Conservation (phyloP, 2,329 filamentous ascomycete genomes). For the Acrodontium crateriforme region DNA sequence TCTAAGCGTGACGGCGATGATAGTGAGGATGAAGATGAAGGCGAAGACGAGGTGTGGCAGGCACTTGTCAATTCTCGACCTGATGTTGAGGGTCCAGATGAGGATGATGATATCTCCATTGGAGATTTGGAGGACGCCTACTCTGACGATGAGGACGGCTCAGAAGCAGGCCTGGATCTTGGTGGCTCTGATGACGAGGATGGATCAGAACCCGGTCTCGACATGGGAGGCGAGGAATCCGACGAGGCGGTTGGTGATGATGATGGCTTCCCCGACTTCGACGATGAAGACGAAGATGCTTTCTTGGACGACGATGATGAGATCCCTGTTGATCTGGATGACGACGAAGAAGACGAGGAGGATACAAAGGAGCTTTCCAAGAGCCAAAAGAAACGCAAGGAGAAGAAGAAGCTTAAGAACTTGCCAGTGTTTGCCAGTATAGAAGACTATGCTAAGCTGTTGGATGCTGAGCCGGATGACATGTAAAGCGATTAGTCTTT, state of each 20-base stretch:
- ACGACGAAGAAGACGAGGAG: constrained; percentile 32
- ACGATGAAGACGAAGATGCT: constrained; percentile 29
- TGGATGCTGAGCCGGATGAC: constrained; percentile 15
- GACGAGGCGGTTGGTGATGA: constrained; percentile 41
- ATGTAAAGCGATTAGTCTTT: too few species aligned
- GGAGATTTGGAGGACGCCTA: constrained; percentile 28
- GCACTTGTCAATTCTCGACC: constrained; percentile 71
- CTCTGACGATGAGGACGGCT: constrained; percentile 25
- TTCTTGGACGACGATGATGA: constrained; percentile 35
- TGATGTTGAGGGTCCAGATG: constrained; percentile 53
- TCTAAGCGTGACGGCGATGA: constrained; percentile 26
- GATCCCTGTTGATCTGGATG: constrained; percentile 41
- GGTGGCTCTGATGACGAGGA: constrained; percentile 32
- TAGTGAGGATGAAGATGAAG: constrained; percentile 20
- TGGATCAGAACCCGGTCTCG: constrained; percentile 28
- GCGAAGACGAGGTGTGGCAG: constrained; percentile 75
- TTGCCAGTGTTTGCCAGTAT: constrained; percentile 85
- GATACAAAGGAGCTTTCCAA: constrained; percentile 21
- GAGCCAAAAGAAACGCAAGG: constrained; percentile 39
- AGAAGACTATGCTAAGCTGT: constrained; percentile 74
- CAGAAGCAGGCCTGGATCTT: constrained; percentile 35
- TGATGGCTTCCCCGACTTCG: constrained; percentile 36
- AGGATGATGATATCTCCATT: constrained; percentile 45
- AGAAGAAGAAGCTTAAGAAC: constrained; percentile 73
- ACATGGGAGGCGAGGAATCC: constrained; percentile 19